Conservation (phyloP, 2,329 filamentous ascomycete genomes). For the Botryosphaeria agaves region DNA sequence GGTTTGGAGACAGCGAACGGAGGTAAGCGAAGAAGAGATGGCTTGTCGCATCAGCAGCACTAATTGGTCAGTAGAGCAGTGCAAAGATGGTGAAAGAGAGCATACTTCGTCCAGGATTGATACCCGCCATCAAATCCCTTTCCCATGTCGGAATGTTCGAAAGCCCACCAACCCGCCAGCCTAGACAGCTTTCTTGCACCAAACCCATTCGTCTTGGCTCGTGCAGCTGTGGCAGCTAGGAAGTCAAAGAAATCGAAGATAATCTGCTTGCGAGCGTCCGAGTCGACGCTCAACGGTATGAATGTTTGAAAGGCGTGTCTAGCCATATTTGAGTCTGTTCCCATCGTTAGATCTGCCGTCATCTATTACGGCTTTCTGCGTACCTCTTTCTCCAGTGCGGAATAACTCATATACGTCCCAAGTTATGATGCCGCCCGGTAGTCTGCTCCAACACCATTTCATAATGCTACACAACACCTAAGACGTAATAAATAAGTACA, state of each 20-base stretch:
- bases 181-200: conserved; percentile 86
- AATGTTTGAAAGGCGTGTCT: conserved; percentile 92
- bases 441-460: conserved; percentile 96
- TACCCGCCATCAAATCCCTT: conserved; percentile 94
- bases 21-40: conserved; percentile 98
- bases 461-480: conserved; percentile 84
- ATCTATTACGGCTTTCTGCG: conserved; percentile 5
- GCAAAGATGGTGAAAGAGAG: conserved; percentile 3
- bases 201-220: conserved; percentile 84
- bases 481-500: too few relatives aligned
- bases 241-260: conserved; percentile 96
- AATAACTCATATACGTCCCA: conserved; percentile 98
- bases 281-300: conserved; percentile 84
- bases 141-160: conserved; percentile 72
- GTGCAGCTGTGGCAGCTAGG: conserved; percentile 74
- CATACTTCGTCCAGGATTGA: conserved; percentile 66
- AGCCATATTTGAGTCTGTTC: conserved; percentile 71
- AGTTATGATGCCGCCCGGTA: conserved; percentile 79
- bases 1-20: conserved; percentile 71
- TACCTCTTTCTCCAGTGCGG: conserved; percentile 84
- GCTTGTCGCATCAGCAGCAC: conserved; percentile 85
- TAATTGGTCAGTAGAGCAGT: conserved; percentile 20
- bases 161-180: conserved; percentile 97
- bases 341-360: conserved; percentile 5
- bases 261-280: conserved; percentile 67